Evolutionary conservation across 2,329 filamentous ascomycete genomes (phyloP), one percentile per base, ranked within the genome.

Genomic region (Aspergillus viridinutans): DNA sequence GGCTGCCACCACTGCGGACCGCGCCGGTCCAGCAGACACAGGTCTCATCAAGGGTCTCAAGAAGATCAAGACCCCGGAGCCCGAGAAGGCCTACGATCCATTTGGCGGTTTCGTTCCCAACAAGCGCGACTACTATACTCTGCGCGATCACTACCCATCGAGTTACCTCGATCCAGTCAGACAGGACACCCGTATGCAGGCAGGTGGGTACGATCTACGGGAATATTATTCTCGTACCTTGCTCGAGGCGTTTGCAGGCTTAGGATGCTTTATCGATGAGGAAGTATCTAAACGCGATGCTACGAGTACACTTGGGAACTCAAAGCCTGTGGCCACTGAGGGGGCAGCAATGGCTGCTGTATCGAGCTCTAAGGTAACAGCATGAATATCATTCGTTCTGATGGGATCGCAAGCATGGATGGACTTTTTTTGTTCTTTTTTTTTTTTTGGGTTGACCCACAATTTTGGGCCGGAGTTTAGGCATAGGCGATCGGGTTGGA

Each of bases 191-290:
- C 80, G 83, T 48, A 85, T 89, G 68, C 78, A 83, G 52, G 90
- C 90, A 17, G 92, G 92, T 32, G 95, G 94, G 0, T 97, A 95
- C 74, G 87, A 88, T 66, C 79, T 93, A 47, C 80, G 83, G 35
- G 92, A 96, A 70, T 97, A 94, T 69, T 90, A 91, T 67, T 81
- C 86, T 7, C 82, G 92, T 25, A 87, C 90, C 25, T 78, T 99
- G 70, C 89, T 90, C 59, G 92, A 97, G 70, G 92, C 93, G 0
- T 97, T 97, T 75, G 86, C 90, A 0, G 94, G 95, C 0, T 74
- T 99, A 58, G 91, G 90, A 0, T 90, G 96, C 45, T 95, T 96
- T 65, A 80, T 99, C 45, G 88, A 84, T 38, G 91, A 97, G 49
- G 92, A 96, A 69, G 67, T 78, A 20, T 55, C 71, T 1, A 62